phyloP scores from a whole-genome alignment of 2,329 filamentous ascomycete species.

The Beauveria sp. region DNA sequence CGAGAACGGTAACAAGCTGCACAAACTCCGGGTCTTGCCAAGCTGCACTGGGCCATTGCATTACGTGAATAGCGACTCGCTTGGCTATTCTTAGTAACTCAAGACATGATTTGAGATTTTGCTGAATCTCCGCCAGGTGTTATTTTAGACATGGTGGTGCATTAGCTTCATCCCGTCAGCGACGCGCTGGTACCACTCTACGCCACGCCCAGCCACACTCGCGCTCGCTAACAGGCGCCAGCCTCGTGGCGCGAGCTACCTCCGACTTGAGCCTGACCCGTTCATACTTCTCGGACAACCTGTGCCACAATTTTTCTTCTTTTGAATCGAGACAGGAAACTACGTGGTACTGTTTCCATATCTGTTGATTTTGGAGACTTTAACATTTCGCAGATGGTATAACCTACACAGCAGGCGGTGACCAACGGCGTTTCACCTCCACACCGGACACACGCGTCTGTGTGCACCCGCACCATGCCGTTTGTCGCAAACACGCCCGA shows the following conservation, averaged over 20 bases:
- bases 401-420: not conserved
- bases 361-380: not conserved
- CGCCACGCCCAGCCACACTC: not conserved
- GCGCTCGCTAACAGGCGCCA: not conserved
- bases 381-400: not conserved
- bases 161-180: not conserved
- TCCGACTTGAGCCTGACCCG: too few species aligned
- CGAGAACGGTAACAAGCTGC: too few species aligned
- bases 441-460: not conserved
- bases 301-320: too few species aligned
- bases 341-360: not conserved
- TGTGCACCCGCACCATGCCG: constrained; percentile 23
- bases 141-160: not conserved
- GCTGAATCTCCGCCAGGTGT: not conserved
- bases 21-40: too few species aligned
- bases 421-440: not conserved
- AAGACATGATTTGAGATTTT: too few species aligned
- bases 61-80: too few species aligned
- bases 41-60: too few species aligned
- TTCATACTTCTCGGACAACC: too few species aligned
- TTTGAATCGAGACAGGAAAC: too few species aligned
- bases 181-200: not conserved
- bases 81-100: too few species aligned
- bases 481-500: constrained; percentile 62
- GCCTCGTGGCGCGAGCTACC: constrained; percentile 3